Evolutionary conservation across 768 basidiomycete species (phyloP), one percentile per base, ranked within the genome.

Genomic region (Cyclocybe aegerita): DNA sequence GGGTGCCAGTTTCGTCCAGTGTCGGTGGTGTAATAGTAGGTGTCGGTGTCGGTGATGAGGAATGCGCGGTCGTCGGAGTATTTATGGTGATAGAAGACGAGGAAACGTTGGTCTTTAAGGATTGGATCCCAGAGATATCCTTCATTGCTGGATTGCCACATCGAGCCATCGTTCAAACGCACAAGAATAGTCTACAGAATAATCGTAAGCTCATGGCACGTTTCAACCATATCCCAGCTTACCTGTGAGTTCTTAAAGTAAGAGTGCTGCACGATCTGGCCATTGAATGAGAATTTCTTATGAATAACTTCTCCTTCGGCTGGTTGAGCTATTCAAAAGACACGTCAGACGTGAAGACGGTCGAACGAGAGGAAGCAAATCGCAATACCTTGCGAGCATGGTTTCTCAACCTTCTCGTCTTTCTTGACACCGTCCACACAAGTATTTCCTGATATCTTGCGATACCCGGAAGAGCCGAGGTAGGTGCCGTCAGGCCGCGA

Each of bases 111-210:
- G 1, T 72, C 74, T 0, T 81, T 76, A 62, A 65, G 70, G 10
- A 86, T 76, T 52, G 83, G 85, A 38, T 77, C 76, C 95, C 96
- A 99, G 0, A 85, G 85, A 68, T 92, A 93, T 1, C 96, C 97
- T 68, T 99, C 95, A 63, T 94, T 98, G 60, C 82, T 83, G 1
- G 93, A 97, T 71, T 98, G 94, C 93, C 93, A 98, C 47, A 98
- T 76, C 0, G 81, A 77, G 53, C 82, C 68, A 61, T 98, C 93
- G 1, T 66, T 64, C 3, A 97, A 78, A 5, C 90, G 86, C 36
- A 91, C 83, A 31, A 99, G 80, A 48, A 98, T 80, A 0, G 93
- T 94, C 81, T 91, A 34, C 8, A 46, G 53, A 48, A 37, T 39
- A 17, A 16, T 35, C 41, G n/a, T 55, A 38, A 61, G 35, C 23